These are phyloP conservation scores for Aspergillus nanangensis DNA, from an alignment of 495 filamentous ascomycete species.

Conservation along the genomic window DNA sequence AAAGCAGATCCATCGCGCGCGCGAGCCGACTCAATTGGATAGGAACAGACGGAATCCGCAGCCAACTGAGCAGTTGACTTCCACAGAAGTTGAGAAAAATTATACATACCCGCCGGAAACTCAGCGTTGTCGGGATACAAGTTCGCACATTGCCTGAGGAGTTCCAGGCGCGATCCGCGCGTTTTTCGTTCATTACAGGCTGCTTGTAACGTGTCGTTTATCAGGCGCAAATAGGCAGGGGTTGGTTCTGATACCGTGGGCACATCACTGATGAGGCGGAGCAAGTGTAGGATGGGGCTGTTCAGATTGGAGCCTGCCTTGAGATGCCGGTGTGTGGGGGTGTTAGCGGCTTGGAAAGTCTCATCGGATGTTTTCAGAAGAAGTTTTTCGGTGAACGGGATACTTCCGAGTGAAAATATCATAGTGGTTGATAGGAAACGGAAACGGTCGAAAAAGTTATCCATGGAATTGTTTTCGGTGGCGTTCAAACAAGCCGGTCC, in stretches of 20 bases:
- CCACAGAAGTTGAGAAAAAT: slow-evolving; percentile 29
- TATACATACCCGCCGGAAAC: slow-evolving; percentile 2
- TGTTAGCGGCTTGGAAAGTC: slow-evolving; percentile 40
- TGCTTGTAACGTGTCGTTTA: slow-evolving; percentile 36
- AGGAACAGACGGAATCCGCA: slow-evolving; percentile 30
- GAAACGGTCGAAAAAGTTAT: slow-evolving; percentile 57
- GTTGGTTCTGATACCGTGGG: slow-evolving; percentile 17
- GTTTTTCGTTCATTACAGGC: slow-evolving; percentile 49
- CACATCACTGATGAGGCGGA: slow-evolving; percentile 28
- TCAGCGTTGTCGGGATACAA: slow-evolving; percentile 15
- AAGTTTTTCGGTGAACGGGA: slow-evolving; percentile 77
- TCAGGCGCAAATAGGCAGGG: slow-evolving; percentile 23
- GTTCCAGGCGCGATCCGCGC: slow-evolving; percentile 39
- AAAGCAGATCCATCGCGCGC: slow-evolving; percentile 39
- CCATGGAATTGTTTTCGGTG: slow-evolving; percentile 14
- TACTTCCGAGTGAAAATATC: slow-evolving; percentile 60
- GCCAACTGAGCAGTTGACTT: slow-evolving; percentile 28
- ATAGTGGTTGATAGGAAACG: slow-evolving; percentile 55
- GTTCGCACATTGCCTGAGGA: slow-evolving; percentile 37
- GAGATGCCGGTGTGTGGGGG: slow-evolving; percentile 40
- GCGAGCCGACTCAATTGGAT: slow-evolving; percentile 38
- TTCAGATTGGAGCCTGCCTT: slow-evolving; percentile 21
- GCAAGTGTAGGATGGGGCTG: slow-evolving; percentile 38
- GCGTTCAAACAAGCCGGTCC: slow-evolving; percentile 37
- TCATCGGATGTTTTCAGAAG: slow-evolving; percentile 38